These are phyloP conservation scores for Tetrahymena malaccensis DNA, from an alignment of 73 alveolate genomes.

Conservation along the genomic window DNA sequence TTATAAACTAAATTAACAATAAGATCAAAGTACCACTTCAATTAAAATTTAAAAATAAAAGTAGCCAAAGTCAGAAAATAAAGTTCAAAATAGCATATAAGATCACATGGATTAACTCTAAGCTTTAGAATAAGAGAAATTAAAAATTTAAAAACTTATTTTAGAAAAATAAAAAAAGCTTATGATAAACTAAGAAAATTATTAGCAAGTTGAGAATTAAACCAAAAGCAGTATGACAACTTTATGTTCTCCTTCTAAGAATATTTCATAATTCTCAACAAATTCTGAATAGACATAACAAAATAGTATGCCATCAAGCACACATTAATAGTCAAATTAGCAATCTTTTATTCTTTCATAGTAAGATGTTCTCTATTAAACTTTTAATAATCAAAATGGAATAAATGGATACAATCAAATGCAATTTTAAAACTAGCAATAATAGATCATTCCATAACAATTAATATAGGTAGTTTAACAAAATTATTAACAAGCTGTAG, in stretches of 20 bases:
- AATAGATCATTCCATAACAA: background rate
- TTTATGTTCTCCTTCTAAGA: background rate
- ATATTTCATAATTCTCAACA: background rate
- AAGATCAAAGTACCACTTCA: background rate
- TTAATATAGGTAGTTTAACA: background rate
- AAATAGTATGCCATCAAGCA: background rate
- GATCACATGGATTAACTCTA: background rate
- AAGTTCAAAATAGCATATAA: background rate
- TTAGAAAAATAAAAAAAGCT: background rate
- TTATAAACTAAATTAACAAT: too few species aligned
- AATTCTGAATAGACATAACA: background rate
- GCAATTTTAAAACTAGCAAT: background rate
- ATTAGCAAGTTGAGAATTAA: background rate
- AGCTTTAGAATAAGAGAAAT: background rate
- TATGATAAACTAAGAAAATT: background rate
- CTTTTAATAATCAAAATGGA: background rate
- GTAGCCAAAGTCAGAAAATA: background rate
- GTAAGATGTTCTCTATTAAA: background rate
- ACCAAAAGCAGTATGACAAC: background rate
- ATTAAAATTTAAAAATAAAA: background rate
- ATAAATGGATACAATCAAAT: background rate
- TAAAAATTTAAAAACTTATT: background rate
- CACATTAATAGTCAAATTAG: background rate
- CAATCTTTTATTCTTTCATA: background rate
- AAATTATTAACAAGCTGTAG: background rate